A percentile compares a stretch with the other conserved stretches of the same genome.
Evolutionary conservation across 2,329 filamentous ascomycete species (phyloP).

Genomic region (Ceratocystis destructans): DNA sequence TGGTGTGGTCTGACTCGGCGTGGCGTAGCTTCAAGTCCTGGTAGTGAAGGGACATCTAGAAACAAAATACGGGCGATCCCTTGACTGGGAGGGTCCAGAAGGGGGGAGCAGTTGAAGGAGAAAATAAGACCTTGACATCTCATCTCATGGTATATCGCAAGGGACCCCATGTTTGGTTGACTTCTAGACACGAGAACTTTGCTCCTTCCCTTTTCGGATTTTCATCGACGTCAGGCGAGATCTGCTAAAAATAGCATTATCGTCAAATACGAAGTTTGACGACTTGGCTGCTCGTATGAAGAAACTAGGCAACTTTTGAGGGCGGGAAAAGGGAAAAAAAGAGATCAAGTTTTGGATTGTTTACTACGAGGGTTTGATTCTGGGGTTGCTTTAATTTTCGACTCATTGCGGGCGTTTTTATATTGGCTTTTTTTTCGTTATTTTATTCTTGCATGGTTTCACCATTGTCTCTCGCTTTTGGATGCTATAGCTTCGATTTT

Average conservation of each 20-base stretch:
- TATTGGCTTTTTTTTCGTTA: neutral
- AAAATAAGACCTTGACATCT: neutral
- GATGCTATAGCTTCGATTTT: neutral
- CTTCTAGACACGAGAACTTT: neutral
- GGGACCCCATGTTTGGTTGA: neutral
- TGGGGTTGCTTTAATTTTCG: constrained; percentile 11
- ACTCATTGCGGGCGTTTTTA: constrained; percentile 10
- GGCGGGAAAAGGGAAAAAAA: neutral
- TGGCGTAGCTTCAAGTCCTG: too few species aligned
- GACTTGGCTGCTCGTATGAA: neutral
- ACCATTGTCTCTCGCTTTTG: constrained; percentile 4
- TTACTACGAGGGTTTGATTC: constrained; percentile 14
- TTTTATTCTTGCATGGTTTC: neutral
- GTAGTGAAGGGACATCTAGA: neutral
- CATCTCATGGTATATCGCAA: neutral
- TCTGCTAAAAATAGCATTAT: neutral
- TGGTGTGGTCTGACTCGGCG: neutral
- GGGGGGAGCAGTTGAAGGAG: neutral
- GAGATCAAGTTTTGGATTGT: constrained; percentile 1
- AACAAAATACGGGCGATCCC: neutral
- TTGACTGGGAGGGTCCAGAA: neutral
- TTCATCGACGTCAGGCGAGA: neutral
- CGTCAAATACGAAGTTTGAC: neutral
- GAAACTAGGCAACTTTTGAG: neutral
- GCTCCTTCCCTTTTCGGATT: neutral